Conservation (phyloP, 2,329 filamentous ascomycete genomes). For the Sordariomycetes sp. region DNA sequence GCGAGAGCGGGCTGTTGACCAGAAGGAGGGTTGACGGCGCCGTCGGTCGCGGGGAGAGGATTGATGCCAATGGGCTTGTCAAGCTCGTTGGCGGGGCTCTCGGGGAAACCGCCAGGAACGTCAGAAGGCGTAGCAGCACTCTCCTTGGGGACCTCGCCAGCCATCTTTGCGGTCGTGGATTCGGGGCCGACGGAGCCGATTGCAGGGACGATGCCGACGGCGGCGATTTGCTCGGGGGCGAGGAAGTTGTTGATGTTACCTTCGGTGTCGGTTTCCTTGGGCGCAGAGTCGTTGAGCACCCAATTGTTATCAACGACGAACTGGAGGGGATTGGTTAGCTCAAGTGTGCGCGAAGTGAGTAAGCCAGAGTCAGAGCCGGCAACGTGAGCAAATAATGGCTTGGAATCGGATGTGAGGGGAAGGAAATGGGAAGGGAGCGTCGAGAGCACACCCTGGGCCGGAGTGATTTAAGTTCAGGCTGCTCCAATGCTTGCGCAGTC, state of each 20-base stretch:
- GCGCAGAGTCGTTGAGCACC: conserved; percentile 72
- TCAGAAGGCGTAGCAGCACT: conserved; percentile 22
- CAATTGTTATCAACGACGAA: conserved; percentile 93
- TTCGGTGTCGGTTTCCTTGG: conserved; percentile 71
- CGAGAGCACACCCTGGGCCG: too few species aligned
- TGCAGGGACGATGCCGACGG: too few species aligned
- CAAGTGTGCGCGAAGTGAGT: too few species aligned
- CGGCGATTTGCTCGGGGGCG: conserved; percentile 58
- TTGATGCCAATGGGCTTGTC: conserved; percentile 48
- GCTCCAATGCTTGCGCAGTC: too few species aligned
- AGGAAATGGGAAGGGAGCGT: too few species aligned
- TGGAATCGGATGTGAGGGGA: too few species aligned
- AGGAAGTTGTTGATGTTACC: conserved; percentile 94
- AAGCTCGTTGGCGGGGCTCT: conserved; percentile 51
- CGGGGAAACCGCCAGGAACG: conserved; percentile 44
- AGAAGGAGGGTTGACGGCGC: conserved; percentile 68
- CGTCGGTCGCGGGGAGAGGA: conserved; percentile 53
- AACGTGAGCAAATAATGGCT: too few species aligned
- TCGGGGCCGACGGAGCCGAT: conserved; percentile 61
- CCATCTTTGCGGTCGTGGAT: conserved; percentile 63
- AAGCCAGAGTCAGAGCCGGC: too few species aligned
- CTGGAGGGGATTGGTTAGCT: conserved; percentile 43
- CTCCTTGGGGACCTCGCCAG: conserved; percentile 43
- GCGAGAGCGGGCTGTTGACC: conserved; percentile 72
- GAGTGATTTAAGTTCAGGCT: too few species aligned